Evolutionary conservation across 2,329 filamentous ascomycete species (phyloP).

Genomic region (Aspergillus terreus): DNA sequence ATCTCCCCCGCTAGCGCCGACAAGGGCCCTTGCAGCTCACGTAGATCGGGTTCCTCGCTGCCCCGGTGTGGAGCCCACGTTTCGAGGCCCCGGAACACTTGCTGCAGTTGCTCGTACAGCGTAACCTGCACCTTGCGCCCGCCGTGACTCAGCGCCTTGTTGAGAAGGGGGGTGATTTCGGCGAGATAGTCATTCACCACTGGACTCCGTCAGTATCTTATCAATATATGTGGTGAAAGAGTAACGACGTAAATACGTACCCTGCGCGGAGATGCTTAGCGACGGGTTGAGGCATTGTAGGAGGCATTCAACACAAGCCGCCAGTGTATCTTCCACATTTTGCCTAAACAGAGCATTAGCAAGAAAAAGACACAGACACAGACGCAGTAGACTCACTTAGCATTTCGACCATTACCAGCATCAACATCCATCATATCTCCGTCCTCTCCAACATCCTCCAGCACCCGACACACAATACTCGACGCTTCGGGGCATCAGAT

Average conservation of each 20-base stretch:
- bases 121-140: slow-evolving; percentile 32
- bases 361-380: background rate
- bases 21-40: slow-evolving; percentile 24
- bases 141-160: slow-evolving; percentile 28
- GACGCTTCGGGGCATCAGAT: slow-evolving; percentile 65
- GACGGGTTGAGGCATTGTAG: slow-evolving; percentile 35
- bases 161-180: slow-evolving; percentile 26
- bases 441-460: slow-evolving; percentile 55
- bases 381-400: slow-evolving; percentile 19
- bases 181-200: slow-evolving; percentile 28
- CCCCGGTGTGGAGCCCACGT: slow-evolving; percentile 17
- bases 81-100: slow-evolving; percentile 28
- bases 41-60: slow-evolving; percentile 15
- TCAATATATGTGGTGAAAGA: background rate
- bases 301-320: slow-evolving; percentile 37
- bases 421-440: slow-evolving; percentile 70
- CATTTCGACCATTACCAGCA: slow-evolving; percentile 42
- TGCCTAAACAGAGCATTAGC: slow-evolving; percentile 8
- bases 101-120: slow-evolving; percentile 33
- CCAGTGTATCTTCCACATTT: slow-evolving; percentile 34
- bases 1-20: slow-evolving; percentile 25
- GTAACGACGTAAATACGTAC: slow-evolving; percentile 16
- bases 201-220: slow-evolving; percentile 24
- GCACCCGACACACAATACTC: slow-evolving; percentile 58
- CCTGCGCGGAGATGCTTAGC: slow-evolving; percentile 18